Percentiles rank a stretch among this genome's conserved stretches.
Conservation (phyloP, 257 asterid genomes). For the Solanum chilense region DNA sequence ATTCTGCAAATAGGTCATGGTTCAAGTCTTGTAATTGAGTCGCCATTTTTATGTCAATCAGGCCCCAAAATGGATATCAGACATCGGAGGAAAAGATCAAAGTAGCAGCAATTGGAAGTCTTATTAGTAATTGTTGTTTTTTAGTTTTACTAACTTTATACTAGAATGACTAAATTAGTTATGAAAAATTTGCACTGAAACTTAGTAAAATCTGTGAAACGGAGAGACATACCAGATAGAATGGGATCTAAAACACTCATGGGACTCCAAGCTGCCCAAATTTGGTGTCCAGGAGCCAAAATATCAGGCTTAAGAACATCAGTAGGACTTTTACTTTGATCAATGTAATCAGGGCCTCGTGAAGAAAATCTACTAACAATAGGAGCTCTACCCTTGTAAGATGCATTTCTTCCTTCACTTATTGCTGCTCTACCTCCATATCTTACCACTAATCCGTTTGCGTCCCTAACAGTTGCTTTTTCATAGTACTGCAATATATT, state of each 20-base stretch:
- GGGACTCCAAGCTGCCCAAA: slow-evolving; percentile 99
- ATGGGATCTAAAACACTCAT: slow-evolving; percentile 60
- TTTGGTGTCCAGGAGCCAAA: slow-evolving; percentile 91
- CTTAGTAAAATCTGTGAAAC: not conserved
- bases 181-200: not conserved
- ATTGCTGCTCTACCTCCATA: slow-evolving; percentile 66
- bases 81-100: not conserved
- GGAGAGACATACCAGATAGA: slow-evolving; percentile 37
- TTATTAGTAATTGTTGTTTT: not conserved
- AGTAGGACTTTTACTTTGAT: slow-evolving; percentile 42
- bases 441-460: slow-evolving; percentile 25
- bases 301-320: slow-evolving; percentile 91
- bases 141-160: not conserved
- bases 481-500: slow-evolving; percentile 53
- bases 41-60: not conserved
- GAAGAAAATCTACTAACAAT: slow-evolving; percentile 83
- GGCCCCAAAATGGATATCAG: not conserved
- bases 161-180: not conserved
- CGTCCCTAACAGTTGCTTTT: slow-evolving; percentile 40
- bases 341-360: slow-evolving; percentile 74
- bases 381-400: slow-evolving; percentile 63
- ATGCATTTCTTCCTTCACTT: slow-evolving; percentile 74
- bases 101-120: not conserved
- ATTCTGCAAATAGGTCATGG: slow-evolving; percentile 15
- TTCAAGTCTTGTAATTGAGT: not conserved